Evolutionary conservation across 768 basidiomycete species (phyloP).

Genomic region (Podaxis mareebaensis): DNA sequence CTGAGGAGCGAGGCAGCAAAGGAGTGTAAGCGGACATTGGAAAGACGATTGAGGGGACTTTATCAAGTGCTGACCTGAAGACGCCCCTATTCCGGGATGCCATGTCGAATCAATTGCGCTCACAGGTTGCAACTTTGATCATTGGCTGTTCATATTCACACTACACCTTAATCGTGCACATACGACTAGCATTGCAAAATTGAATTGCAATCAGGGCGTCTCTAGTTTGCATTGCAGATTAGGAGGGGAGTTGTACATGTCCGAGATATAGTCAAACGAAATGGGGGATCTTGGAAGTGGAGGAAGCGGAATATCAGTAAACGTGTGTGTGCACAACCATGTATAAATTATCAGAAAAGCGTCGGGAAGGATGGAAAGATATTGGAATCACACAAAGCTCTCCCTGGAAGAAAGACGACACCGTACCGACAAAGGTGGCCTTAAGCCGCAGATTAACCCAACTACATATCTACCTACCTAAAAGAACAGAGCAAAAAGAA

Average conservation of each 20-base stretch:
- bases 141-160: not conserved
- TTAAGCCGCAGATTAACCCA: constrained; percentile 11
- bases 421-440: constrained; percentile 14
- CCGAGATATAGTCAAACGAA: not conserved
- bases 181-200: too few relatives aligned
- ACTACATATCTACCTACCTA: constrained; percentile 17
- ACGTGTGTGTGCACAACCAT: not conserved
- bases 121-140: too few relatives aligned
- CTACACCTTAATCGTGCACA: not conserved
- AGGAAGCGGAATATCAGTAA: not conserved
- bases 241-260: not conserved
- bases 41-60: not conserved
- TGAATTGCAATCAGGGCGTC: not conserved
- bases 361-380: constrained; percentile 5
- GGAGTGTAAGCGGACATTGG: not conserved
- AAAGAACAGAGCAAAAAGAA: constrained; percentile 3
- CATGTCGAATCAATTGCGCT: not conserved
- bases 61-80: not conserved
- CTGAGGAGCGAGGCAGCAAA: not conserved
- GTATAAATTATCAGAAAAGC: constrained; percentile 12
- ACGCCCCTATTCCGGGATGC: not conserved
- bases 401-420: constrained; percentile 1
- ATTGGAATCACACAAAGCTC: constrained; percentile 9
- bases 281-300: not conserved
- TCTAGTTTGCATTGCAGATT: constrained; percentile 1